These are phyloP conservation scores for Cryptosporidium bovis DNA, from an alignment of 169 alveolate genomes.

Conservation along the genomic window DNA sequence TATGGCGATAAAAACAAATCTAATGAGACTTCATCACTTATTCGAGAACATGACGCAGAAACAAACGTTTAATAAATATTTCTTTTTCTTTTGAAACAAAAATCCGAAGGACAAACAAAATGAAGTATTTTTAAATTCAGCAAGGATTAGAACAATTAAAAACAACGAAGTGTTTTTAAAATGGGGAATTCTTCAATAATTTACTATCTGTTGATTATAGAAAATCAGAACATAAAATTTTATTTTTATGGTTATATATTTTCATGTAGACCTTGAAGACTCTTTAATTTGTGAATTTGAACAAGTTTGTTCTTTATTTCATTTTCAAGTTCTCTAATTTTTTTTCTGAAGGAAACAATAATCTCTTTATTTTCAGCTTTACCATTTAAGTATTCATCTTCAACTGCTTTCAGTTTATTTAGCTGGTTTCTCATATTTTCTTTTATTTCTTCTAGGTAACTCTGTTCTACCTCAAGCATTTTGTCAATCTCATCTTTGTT, in stretches of 20 bases:
- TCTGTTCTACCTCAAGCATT: constrained; percentile 31
- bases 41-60: constrained; percentile 7
- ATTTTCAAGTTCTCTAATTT: constrained; percentile 24
- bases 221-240: background rate
- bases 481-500: constrained; percentile 20
- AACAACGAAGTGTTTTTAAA: background rate
- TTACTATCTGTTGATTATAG: background rate
- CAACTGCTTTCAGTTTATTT: constrained; percentile 14
- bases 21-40: constrained; percentile 16
- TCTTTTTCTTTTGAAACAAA: background rate
- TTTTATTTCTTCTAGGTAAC: constrained; percentile 35
- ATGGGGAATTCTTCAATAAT: background rate
- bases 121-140: background rate
- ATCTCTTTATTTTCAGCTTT: constrained; percentile 21
- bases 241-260: constrained; percentile 4
- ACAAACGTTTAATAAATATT: background rate
- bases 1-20: constrained; percentile 1
- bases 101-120: background rate
- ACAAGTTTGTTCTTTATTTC: constrained; percentile 22
- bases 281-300: constrained; percentile 38
- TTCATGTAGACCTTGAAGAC: background rate
- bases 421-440: constrained; percentile 2
- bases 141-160: background rate
- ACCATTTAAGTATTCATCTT: constrained; percentile 52
- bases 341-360: constrained; percentile 26